phyloP scores from a whole-genome alignment of 2,329 filamentous ascomycete genomes.

The Alternaria rosae region DNA sequence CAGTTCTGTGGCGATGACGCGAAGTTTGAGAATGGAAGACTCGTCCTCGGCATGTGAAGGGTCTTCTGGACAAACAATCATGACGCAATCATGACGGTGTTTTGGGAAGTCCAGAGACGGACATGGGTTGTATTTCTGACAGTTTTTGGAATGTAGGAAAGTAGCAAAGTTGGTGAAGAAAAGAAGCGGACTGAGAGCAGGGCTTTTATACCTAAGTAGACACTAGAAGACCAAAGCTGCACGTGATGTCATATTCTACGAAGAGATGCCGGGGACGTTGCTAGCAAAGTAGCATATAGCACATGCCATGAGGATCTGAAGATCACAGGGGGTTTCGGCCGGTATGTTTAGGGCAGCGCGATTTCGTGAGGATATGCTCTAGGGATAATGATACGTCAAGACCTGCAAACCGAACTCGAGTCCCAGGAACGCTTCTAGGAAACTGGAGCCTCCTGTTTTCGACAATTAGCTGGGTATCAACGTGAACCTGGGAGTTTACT shows the following conservation, averaged over 20 bases:
- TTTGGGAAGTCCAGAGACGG: too few species aligned
- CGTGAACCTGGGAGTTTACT: background rate
- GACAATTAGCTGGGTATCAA: background rate
- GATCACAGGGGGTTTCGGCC: too few species aligned
- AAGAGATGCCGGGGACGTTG: background rate
- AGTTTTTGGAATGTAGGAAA: background rate
- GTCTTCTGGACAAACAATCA: too few species aligned
- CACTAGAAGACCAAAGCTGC: background rate
- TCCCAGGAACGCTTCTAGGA: conserved; percentile 4
- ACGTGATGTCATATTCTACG: background rate
- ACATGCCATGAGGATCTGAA: fast-evolving
- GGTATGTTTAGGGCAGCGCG: background rate
- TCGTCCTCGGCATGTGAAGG: too few species aligned
- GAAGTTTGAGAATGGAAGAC: too few species aligned
- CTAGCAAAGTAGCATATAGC: background rate
- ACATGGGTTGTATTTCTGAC: too few species aligned
- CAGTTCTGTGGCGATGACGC: too few species aligned
- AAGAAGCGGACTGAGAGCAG: too few species aligned
- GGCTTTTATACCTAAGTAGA: background rate
- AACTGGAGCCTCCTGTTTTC: conserved; percentile 11
- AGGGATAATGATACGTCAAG: background rate
- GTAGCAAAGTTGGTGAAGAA: background rate
- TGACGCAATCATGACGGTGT: too few species aligned
- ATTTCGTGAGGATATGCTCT: background rate
- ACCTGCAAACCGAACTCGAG: background rate